Percentiles rank a stretch among this genome's conserved stretches.
These are phyloP conservation scores for Ascochyta pisi DNA, from an alignment of 2,329 filamentous ascomycete genomes.

Conservation along the genomic window DNA sequence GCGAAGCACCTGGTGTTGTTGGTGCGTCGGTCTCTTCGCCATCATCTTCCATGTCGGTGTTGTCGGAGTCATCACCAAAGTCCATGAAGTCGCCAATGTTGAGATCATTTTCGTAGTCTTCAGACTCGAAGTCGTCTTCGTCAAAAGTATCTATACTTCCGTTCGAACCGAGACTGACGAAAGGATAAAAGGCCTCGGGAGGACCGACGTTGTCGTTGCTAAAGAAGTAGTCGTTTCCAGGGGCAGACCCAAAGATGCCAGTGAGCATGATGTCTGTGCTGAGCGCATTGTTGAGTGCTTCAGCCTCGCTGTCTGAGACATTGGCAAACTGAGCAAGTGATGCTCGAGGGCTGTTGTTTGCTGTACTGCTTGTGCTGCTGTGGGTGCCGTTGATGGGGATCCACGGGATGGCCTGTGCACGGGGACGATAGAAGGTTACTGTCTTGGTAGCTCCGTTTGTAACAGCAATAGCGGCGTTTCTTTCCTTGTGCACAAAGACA, in stretches of 20 bases:
- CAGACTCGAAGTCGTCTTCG: slow-evolving; percentile 64
- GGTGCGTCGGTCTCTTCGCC: slow-evolving; percentile 47
- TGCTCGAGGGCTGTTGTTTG: slow-evolving; percentile 49
- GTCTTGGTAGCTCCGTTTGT: slow-evolving; percentile 51
- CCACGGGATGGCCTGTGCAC: slow-evolving; percentile 36
- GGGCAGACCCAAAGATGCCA: slow-evolving; percentile 63
- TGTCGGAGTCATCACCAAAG: slow-evolving; percentile 45
- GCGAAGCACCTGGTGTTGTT: slow-evolving; percentile 45
- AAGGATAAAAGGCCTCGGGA: slow-evolving; percentile 77
- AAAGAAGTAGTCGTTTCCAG: slow-evolving; percentile 55
- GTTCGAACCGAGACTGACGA: slow-evolving; percentile 63
- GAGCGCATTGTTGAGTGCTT: slow-evolving; percentile 40
- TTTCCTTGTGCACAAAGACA: slow-evolving; percentile 47
- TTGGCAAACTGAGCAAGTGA: slow-evolving; percentile 42
- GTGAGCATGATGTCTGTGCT: slow-evolving; percentile 78
- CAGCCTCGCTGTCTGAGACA: slow-evolving; percentile 50
- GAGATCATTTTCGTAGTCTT: slow-evolving; percentile 62
- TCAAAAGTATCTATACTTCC: slow-evolving; percentile 61
- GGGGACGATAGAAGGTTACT: slow-evolving; percentile 52
- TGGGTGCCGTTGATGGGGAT: slow-evolving; percentile 38
- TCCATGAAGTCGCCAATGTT: slow-evolving; percentile 50
- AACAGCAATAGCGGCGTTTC: slow-evolving; percentile 50
- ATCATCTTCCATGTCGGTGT: slow-evolving; percentile 45
- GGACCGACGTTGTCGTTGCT: slow-evolving; percentile 73
- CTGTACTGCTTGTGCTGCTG: slow-evolving; percentile 50